Conservation (phyloP, 2,329 filamentous ascomycete genomes). For the Neonectria sp. region DNA sequence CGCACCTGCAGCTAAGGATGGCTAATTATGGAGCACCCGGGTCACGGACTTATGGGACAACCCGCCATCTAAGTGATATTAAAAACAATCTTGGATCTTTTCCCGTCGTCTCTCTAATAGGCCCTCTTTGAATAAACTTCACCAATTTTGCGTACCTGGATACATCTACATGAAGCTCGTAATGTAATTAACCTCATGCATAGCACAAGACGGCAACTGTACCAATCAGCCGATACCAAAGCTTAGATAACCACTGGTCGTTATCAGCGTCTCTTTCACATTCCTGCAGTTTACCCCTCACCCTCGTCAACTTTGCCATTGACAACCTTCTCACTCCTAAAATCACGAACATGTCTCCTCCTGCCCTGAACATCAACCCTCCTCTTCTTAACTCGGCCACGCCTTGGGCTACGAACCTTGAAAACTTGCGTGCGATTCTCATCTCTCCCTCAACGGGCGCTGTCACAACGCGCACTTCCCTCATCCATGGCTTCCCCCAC, state of each 20-base stretch:
- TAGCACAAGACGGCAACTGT: not conserved
- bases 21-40: no score
- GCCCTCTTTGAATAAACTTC: not conserved
- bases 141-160: not conserved
- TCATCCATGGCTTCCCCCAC: slow-evolving; percentile 76
- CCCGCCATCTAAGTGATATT: no score
- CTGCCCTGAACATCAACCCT: slow-evolving; percentile 67
- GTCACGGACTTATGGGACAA: no score
- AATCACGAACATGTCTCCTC: slow-evolving; percentile 37
- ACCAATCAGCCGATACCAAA: not conserved
- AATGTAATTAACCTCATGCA: not conserved
- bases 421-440: slow-evolving; percentile 75
- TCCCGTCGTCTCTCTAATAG: no score
- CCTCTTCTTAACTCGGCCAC: slow-evolving; percentile 82
- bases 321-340: slow-evolving; percentile 2
- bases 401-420: slow-evolving; percentile 79
- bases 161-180: no score
- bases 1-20: no score
- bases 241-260: slow-evolving; percentile 2
- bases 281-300: slow-evolving; percentile 6
- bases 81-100: no score
- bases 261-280: not conserved
- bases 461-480: slow-evolving; percentile 80
- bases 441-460: slow-evolving; percentile 76
- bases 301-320: not conserved